Evolutionary conservation across 495 filamentous ascomycete species (phyloP).

Genomic region (Lasiosphaeria hispida): DNA sequence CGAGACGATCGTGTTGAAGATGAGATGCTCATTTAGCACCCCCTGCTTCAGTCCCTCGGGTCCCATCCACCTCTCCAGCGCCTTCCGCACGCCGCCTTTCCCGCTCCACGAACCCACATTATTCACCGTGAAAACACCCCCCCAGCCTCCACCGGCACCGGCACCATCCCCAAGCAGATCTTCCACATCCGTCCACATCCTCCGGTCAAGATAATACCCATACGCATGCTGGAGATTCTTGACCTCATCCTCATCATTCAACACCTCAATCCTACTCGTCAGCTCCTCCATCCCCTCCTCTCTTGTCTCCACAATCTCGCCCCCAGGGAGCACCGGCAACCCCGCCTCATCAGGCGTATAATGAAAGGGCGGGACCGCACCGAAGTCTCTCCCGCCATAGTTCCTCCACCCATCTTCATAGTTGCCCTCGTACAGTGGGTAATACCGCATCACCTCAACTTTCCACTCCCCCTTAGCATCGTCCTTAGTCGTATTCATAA

Average conservation of each 20-base stretch:
- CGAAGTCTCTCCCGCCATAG: background rate
- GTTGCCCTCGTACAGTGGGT: constrained; percentile 15
- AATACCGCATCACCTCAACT: constrained; percentile 15
- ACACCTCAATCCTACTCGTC: constrained; percentile 4
- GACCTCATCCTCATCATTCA: constrained; percentile 23
- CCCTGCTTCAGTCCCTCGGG: constrained; percentile 13
- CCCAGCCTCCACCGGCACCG: constrained; percentile 5
- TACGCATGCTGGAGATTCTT: constrained; percentile 18
- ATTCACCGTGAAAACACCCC: background rate
- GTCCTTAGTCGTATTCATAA: background rate
- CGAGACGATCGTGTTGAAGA: constrained; percentile 17
- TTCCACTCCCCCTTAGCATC: constrained; percentile 5
- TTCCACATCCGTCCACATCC: constrained; percentile 19
- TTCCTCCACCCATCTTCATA: constrained; percentile 20
- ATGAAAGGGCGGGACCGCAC: constrained; percentile 13
- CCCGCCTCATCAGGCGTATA: constrained; percentile 20
- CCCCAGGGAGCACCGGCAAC: constrained; percentile 1
- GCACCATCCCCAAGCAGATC: constrained; percentile 11
- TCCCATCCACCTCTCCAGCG: constrained; percentile 17
- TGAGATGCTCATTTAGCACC: constrained; percentile 19
- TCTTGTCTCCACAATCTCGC: background rate
- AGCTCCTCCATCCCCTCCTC: background rate
- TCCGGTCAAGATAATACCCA: constrained; percentile 21
- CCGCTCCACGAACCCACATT: background rate
- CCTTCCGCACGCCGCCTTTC: constrained; percentile 6